phyloP scores from a whole-genome alignment of 768 basidiomycete species.

The Tubosaeta brunneosetosa region DNA sequence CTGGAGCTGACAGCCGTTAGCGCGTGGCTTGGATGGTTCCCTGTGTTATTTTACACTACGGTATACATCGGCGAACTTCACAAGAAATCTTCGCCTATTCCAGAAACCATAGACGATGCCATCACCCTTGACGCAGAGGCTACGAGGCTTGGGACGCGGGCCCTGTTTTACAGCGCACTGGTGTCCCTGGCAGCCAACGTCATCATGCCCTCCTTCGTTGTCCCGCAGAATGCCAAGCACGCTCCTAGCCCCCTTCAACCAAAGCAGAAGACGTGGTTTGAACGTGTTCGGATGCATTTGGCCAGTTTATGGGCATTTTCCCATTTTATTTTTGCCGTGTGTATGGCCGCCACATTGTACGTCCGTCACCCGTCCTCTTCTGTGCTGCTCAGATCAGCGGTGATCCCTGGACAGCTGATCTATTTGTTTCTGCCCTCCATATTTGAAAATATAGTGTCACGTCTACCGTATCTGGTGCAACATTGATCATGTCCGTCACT shows the following conservation, averaged over 20 bases:
- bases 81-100: constrained; percentile 42
- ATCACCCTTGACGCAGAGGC: constrained; percentile 56
- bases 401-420: constrained; percentile 12
- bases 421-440: constrained; percentile 1
- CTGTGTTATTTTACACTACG: constrained; percentile 82
- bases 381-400: constrained; percentile 9
- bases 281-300: constrained; percentile 53
- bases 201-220: constrained; percentile 62
- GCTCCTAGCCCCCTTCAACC: constrained; percentile 15
- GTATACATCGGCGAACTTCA: constrained; percentile 87
- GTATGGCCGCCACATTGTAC: constrained; percentile 83
- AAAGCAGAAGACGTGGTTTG: constrained; percentile 29
- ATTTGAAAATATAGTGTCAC: constrained; percentile 52
- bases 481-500: constrained; percentile 66
- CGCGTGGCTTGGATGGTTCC: constrained; percentile 90
- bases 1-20: constrained; percentile 33
- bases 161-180: constrained; percentile 73
- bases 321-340: constrained; percentile 65
- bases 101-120: constrained; percentile 28
- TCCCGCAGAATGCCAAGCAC: constrained; percentile 13
- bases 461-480: constrained; percentile 64
- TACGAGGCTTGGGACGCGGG: constrained; percentile 78
- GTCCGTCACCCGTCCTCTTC: constrained; percentile 29
- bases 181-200: constrained; percentile 66
- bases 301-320: constrained; percentile 74